Base-by-base conservation (phyloP, 768 basidiomycete species). In the Mycena albidolilacea region DNA sequence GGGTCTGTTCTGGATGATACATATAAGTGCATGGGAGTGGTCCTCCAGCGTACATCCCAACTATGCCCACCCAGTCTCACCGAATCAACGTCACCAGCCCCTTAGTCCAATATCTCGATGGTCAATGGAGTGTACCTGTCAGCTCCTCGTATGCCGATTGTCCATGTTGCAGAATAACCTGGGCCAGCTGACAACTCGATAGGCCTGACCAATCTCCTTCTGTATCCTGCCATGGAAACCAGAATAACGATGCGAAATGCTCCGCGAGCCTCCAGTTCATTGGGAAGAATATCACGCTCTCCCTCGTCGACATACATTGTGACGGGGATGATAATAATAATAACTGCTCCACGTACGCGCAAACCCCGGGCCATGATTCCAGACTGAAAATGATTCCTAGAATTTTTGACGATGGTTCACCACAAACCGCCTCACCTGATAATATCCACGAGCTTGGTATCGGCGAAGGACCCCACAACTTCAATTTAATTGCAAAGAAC, bases 181-280 rank as follows among this genome's bases (percentile, higher is more conserved):
- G 30, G 37, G 23, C 23, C 43, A 23, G 19, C 66, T 54, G 38
- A 65, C 17, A 9, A 46, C 14, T 60, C 11, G n/a, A 12, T 2
- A 68, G 46, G 8, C 2, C 14, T 38, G 41, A 35, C 14, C 50
- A 55, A 21, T 1, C 21, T 6, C 39, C 41, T 4, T 43, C 11
- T 21, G 23, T 37, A 17, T 44, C n/a, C 37, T 67, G 4, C 2
- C 30, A 30, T 30, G 30, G 30, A 4, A 3, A 39, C 14, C n/a
- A 44, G 9, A 5, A 43, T 14, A 43, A 43, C 41, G 41, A 43
- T 14, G 41, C 3, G 30, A 30, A 2, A 30, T 30, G 68, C 23
- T 54, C 61, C n/a, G 68, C 61, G 23, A 63, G 50, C 38, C 54
- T 69, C 23, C 52, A 55, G 11, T 30, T 55, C 23, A 63, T 19